phyloP scores from a whole-genome alignment of 2,329 filamentous ascomycete species.

The Penicillium janthinellum region DNA sequence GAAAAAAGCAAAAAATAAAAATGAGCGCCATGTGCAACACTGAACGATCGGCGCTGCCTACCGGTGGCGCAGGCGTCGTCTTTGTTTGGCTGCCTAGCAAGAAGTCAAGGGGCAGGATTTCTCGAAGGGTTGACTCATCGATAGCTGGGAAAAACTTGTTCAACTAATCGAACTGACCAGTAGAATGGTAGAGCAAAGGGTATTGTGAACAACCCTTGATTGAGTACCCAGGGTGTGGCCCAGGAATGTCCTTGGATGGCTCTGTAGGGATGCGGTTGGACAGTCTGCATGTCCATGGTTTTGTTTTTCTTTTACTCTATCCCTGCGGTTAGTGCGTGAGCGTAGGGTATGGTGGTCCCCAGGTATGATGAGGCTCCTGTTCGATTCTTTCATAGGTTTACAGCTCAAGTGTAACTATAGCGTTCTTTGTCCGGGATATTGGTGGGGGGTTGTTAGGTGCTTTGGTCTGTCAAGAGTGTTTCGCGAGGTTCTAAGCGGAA shows the following conservation, averaged over 20 bases:
- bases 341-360: constrained; percentile 14
- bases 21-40: constrained; percentile 27
- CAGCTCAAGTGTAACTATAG: not conserved
- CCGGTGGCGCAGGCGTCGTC: constrained; percentile 22
- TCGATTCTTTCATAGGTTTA: not conserved
- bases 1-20: not conserved
- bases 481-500: constrained; percentile 1
- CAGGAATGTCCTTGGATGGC: constrained; percentile 22
- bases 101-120: constrained; percentile 16
- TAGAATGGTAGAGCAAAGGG: not conserved
- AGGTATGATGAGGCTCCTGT: not conserved
- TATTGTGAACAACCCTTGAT: constrained; percentile 14
- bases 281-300: not conserved
- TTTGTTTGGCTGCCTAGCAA: constrained; percentile 15
- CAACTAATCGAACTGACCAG: not conserved
- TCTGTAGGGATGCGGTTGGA: constrained; percentile 22
- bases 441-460: not conserved
- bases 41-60: constrained; percentile 26
- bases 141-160: constrained; percentile 5
- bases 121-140: constrained; percentile 25
- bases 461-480: not conserved
- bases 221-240: constrained; percentile 8
- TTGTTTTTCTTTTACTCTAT: constrained; percentile 17
- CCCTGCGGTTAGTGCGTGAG: constrained; percentile 30
- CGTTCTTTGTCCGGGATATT: not conserved